These are phyloP conservation scores for Arxiozyma slooffiae DNA, from an alignment of 1,139 yeast species.

Conservation along the genomic window DNA sequence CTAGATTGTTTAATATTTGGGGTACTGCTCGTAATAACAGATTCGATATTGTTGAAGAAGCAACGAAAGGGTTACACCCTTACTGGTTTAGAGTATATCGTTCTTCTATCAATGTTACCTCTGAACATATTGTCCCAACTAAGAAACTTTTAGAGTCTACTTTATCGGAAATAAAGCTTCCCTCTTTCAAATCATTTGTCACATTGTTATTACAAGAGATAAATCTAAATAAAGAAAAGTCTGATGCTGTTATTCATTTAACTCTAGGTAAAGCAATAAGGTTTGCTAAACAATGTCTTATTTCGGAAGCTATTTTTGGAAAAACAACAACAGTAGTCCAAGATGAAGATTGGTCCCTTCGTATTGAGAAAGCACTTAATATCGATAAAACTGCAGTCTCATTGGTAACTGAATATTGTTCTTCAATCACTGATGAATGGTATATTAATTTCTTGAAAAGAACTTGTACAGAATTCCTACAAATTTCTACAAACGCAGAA, in stretches of 20 bases:
- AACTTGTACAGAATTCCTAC: constrained; percentile 34
- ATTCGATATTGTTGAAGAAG: constrained; percentile 71
- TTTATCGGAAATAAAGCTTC: constrained; percentile 35
- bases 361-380: constrained; percentile 64
- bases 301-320: constrained; percentile 51
- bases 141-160: constrained; percentile 37
- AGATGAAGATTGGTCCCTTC: constrained; percentile 68
- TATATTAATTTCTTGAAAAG: constrained; percentile 24
- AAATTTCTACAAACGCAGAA: constrained; percentile 14
- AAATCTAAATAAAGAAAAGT: constrained; percentile 15
- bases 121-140: constrained; percentile 32
- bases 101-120: constrained; percentile 35
- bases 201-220: constrained; percentile 29
- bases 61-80: constrained; percentile 75
- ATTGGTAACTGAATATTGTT: constrained; percentile 2
- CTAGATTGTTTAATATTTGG: constrained; percentile 57
- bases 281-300: constrained; percentile 46
- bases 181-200: constrained; percentile 35
- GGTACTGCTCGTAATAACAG: constrained; percentile 53
- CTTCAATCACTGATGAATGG: constrained; percentile 10
- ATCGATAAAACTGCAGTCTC: constrained; percentile 46
- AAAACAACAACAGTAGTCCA: constrained; percentile 47
- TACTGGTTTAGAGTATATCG: constrained; percentile 41
- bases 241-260: constrained; percentile 26
- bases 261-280: constrained; percentile 37